A percentile compares a stretch with the other conserved stretches of the same genome.
Conservation (phyloP, 208 protist species). For the Leishmania lainsoni region DNA sequence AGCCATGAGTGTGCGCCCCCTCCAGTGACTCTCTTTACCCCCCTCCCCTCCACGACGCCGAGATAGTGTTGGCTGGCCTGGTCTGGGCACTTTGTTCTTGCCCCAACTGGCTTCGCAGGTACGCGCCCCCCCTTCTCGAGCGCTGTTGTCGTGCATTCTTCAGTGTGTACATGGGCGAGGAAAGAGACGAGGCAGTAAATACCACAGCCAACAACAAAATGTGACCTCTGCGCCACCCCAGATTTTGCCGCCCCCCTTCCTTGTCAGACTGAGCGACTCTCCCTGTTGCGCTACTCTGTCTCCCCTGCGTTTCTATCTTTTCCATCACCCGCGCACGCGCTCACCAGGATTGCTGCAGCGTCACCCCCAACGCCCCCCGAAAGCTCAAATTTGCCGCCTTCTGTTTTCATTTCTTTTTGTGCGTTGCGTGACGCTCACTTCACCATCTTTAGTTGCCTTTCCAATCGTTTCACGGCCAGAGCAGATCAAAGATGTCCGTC, state of each 20-base stretch:
- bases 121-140: background rate
- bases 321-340: background rate
- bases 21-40: background rate
- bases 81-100: background rate
- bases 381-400: background rate
- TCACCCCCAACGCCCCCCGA: background rate
- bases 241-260: background rate
- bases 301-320: background rate
- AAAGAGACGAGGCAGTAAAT: background rate
- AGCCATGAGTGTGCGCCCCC: background rate
- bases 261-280: background rate
- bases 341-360: background rate
- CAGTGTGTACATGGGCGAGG: background rate
- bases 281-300: background rate
- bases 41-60: background rate
- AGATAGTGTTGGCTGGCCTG: too few species aligned
- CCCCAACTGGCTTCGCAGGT: background rate
- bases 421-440: too few species aligned
- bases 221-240: background rate
- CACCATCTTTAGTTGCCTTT: background rate
- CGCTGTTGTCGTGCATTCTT: background rate
- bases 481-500: constrained; percentile 10
- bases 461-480: background rate
- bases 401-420: background rate
- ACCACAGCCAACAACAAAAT: background rate